Percentiles rank a stretch among this genome's conserved stretches.
Evolutionary conservation across 1,284 basidiomycete genomes (phyloP).

Genomic region (Melampsora americana): DNA sequence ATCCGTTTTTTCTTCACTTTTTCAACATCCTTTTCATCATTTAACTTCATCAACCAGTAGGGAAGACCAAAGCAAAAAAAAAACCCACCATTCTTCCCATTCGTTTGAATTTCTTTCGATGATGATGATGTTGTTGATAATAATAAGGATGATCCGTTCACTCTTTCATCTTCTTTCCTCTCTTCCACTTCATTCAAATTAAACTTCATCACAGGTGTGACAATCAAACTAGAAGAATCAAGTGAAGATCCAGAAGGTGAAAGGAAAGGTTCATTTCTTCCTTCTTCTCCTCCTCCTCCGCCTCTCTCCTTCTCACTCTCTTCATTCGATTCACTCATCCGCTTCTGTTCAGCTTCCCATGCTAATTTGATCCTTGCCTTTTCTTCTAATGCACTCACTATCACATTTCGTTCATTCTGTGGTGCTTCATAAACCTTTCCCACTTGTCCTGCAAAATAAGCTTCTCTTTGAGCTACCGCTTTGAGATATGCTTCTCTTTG

Average conservation of each 20-base stretch:
- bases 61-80: no score
- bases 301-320: no score
- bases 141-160: no score
- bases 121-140: no score
- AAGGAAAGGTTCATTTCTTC: not conserved
- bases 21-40: not conserved
- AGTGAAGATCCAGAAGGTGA: not conserved
- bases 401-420: not conserved
- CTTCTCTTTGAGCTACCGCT: constrained; percentile 17
- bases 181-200: no score
- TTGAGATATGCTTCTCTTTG: constrained; percentile 21
- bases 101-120: no score
- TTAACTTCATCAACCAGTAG: no score
- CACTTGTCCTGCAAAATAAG: not conserved
- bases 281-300: no score
- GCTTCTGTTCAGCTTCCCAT: not conserved
- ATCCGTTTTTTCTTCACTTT: no score
- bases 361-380: constrained; percentile 1
- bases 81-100: no score
- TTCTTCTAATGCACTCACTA: constrained; percentile 21
- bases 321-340: not conserved
- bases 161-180: no score
- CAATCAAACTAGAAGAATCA: not conserved
- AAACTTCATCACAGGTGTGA: not conserved
- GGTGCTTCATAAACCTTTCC: constrained; percentile 8